Percentiles rank a stretch among this genome's conserved stretches.
phyloP scores from a whole-genome alignment of 2,329 filamentous ascomycete genomes.

The Tolypocladium tropicale region DNA sequence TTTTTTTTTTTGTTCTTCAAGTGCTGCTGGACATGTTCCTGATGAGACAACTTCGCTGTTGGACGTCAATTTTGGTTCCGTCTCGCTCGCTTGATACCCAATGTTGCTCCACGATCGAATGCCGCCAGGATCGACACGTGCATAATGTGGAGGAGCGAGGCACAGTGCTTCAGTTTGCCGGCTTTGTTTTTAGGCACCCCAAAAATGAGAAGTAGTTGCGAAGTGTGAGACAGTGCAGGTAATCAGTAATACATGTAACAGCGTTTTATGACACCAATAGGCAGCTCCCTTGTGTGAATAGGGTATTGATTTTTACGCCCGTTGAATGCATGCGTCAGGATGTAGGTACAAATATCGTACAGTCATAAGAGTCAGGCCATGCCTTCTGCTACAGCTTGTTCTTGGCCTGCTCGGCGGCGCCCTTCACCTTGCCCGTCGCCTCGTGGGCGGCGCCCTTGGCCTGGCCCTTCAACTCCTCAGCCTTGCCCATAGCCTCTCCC shows the following conservation, averaged over 20 bases:
- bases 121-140: neutral
- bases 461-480: conserved; percentile 23
- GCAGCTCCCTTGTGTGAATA: neutral
- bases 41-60: neutral
- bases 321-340: neutral
- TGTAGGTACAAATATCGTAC: neutral
- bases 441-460: conserved; percentile 26
- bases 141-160: neutral
- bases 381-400: neutral
- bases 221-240: neutral
- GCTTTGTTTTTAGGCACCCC: neutral
- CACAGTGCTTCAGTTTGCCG: neutral
- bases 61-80: neutral
- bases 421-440: conserved; percentile 32
- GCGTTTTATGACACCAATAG: neutral
- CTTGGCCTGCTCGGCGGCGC: conserved; percentile 27
- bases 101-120: neutral
- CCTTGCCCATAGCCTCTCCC: conserved; percentile 22
- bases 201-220: neutral
- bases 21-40: neutral
- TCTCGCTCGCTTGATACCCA: conserved; percentile 1
- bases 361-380: neutral
- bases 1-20: too few relatives aligned
- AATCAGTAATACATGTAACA: neutral
- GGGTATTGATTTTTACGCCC: neutral